Base-by-base conservation (phyloP, 2,329 filamentous ascomycete genomes). In the Phoma sp. region DNA sequence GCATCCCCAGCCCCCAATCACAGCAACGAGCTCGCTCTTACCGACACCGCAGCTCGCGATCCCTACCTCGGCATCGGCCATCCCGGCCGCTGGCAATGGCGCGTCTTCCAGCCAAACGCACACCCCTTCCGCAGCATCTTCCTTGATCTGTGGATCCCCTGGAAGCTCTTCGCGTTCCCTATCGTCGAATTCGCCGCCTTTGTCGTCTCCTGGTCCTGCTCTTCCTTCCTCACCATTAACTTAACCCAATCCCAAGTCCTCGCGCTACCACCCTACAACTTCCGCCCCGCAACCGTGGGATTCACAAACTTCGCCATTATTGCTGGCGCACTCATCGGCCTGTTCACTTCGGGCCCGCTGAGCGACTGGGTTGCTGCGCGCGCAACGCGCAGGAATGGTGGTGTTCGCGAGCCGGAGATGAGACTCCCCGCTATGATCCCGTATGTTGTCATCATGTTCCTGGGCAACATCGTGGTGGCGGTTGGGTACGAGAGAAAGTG, bases 111-210 rank as follows among this genome's bases (percentile, higher is more conserved):
- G 55, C 66, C 76, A 0, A 81, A 78, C 59, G 72, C 78, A 2
- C 74, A 82, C 42, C 75, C 78, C 0, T 72, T 74, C 58, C 76
- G 74, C 60, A 78, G 75, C 22, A 75, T 87, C 25, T 37, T 82
- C 2, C 68, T 79, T 27, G 83, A 85, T 60, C 75, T 88, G 22
- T 86, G 80, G 79, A 78, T 84, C 7, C 86, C 86, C 0, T 86
- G 83, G 80, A 85, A 86, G 61, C 75, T 88, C 1, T 82, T 86
- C 65, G 61, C 78, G 0, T 88, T 84, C 68, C 86, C 86, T 0
- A 87, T 88, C 52, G 81, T 88, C 37, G 80, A 87, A 58, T 84
- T 86, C 52, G 78, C 85, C 1, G 79, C 83, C 13, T 87, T 88
- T 60, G 80, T 86, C 24, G 83, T 86, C 6, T 83, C 81, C 23